Base-by-base conservation (phyloP, 108 stramenopile genomes). In the Skeletonema menzelii region DNA sequence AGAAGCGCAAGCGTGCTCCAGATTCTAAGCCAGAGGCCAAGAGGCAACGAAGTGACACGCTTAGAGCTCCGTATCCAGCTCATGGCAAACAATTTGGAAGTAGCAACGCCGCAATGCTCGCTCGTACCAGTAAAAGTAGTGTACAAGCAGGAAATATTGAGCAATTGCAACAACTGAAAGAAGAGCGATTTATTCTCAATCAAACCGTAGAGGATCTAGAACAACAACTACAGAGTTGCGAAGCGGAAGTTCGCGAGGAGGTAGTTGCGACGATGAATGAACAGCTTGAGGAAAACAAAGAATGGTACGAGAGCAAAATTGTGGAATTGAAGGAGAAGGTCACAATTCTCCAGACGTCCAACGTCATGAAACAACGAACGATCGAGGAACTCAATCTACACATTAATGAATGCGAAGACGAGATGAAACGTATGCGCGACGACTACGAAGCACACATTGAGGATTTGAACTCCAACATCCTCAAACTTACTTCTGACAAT, bases 371-470 rank as follows among this genome's bases (percentile, higher is more conserved):
- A 59, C 77, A 88, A 27, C 57, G 73, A 12, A 73, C 77, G 17
- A 83, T 91, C 30, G 80, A 80, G 26, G 90, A 91, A 32, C 80
- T 91, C 24, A 65, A 83, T 72, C 92, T 93, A 28, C 73, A 89
- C 40, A 83, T 96, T 26, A 84, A 85, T 47, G 95, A 92, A 65
- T 91, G 91, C 58, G 92, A 96, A 71, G 87, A 90, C 35, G 94
- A 95, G 69, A 92, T 92, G 87, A 65, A 69, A 19, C 86, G 95
- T 28, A 90, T 93, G 89, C 65, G 79, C 11, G 70, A 85, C 59
- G 83, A 86, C 13, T 87, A 95, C 65, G 56, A 65, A 10, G 58
- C 58, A 5, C 79, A 86, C 55, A 63, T 88, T 8, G 70, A 75
- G 38, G 65, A 69, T 20, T 58, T 86, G 35, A 47, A 56, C 14